phyloP scores from a whole-genome alignment of 768 basidiomycete genomes.

The Chlorophyllum brunneum region DNA sequence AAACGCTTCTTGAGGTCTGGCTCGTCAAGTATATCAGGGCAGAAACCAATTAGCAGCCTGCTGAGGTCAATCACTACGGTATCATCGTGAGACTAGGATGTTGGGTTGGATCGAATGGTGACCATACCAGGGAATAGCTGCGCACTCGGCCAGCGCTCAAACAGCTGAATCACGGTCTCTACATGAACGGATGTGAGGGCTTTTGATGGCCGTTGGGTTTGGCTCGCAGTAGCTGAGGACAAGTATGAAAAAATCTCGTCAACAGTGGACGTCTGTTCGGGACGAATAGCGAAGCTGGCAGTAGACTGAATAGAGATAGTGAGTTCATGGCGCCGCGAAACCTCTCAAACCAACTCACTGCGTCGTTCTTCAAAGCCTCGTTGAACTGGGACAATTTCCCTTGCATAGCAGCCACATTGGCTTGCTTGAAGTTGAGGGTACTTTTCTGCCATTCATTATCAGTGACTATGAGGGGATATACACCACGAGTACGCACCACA shows the following conservation, averaged over 20 bases:
- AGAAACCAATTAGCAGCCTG: conserved; percentile 68
- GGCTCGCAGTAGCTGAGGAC: conserved; percentile 39
- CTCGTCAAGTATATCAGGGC: conserved; percentile 45
- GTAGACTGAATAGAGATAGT: conserved; percentile 48
- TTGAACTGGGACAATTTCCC: conserved; percentile 76
- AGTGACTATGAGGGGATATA: background rate
- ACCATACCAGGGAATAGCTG: conserved; percentile 68
- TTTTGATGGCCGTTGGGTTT: conserved; percentile 26
- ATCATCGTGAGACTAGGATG: background rate
- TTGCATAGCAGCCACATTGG: conserved; percentile 73
- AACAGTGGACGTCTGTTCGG: conserved; percentile 52
- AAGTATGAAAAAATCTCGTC: conserved; percentile 66
- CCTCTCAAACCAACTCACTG: conserved; percentile 41
- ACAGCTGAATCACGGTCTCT: conserved; percentile 56
- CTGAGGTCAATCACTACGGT: conserved; percentile 77
- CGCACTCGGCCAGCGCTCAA: conserved; percentile 71
- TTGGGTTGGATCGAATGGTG: background rate
- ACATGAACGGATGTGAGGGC: conserved; percentile 46
- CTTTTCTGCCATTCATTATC: conserved; percentile 40
- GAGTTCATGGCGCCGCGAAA: background rate
- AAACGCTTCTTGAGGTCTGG: conserved; percentile 45
- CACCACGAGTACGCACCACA: conserved; percentile 32
- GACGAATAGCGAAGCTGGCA: conserved; percentile 63
- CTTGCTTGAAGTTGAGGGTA: conserved; percentile 80
- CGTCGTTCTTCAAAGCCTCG: conserved; percentile 60